Evolutionary conservation across 1,284 basidiomycete species (phyloP), one percentile per base, ranked within the genome.

Genomic region (Fomitopsis schrenkii): DNA sequence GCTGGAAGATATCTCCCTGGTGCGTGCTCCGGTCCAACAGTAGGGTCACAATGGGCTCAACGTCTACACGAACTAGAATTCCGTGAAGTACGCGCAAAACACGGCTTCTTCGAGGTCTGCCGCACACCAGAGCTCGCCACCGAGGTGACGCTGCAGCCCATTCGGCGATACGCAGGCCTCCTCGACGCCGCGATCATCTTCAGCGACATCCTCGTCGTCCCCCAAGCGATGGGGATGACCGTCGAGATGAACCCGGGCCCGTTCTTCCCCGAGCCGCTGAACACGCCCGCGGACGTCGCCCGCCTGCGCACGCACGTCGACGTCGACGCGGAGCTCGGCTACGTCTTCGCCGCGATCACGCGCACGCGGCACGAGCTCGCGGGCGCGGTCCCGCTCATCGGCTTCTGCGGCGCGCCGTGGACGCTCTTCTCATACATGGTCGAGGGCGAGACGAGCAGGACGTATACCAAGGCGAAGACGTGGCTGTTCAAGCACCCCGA

Each of bases 381-480:
- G 1, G 95, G 95, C 30, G 85, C 92, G 70, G 95, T 97, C 9
- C 95, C 95, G 17, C 80, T 98, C 63, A 96, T 98, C 68, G 95
- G 95, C 5, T 98, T 98, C 77, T 93, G 88, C 70, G 95, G 96
- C 55, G 94, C 94, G 0, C 96, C 95, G 1, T 98, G 96, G 96
- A 98, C 96, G 19, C 82, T 98, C 59, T 95, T 98, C 79, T 87
- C 90, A 46, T 98, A 98, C 76, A 98, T 98, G 96, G 85, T 96
- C 68, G 95, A 97, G 74, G 96, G 95, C 15, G 95, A 95, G 6
- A 90, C 91, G 15, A 91, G 85, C 74, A 95, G 94, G 78, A 93
- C 91, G 22, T 86, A 93, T 68, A 88, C 93, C 66, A 94, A 94
- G 75, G 85, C 87, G 35, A 98, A 98, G 79, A 86, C 87, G 2